Base-by-base conservation (phyloP, 495 filamentous ascomycete species). In the Pyronema omphalodes region DNA sequence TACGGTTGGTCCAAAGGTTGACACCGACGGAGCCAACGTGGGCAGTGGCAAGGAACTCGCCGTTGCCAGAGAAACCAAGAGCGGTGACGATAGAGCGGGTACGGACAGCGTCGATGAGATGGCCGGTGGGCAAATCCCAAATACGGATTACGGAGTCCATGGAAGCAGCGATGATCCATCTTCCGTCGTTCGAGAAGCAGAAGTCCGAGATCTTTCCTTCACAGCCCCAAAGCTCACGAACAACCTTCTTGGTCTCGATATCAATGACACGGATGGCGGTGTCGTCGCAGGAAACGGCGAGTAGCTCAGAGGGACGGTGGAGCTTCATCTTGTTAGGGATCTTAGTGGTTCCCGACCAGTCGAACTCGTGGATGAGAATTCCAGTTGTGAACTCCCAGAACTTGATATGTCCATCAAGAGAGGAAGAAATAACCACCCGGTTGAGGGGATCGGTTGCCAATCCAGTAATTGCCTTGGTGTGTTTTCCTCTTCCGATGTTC, bases 101-200 rank as follows among this genome's bases (percentile, higher is more conserved):
- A 46, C 78, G 76, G 66, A 96, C 81, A 4, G 83, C 82, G 65
- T 96, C 91, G 60, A 96, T 88, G 9, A 96, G 74, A 69, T 96
- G 91, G 3, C 86, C 86, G 0, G 91, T 96, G 9, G 91, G 88
- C 23, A 99, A 70, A 69, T 99, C 91, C 89, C 91, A 99, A 1
- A 95, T 76, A 46, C 91, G 77, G 37, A 99, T 70, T 41, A 83
- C 69, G 9, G 77, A 80, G 67, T 95, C 88, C 66, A 83, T 80
- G 5, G 84, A 86, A 9, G 87, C 83, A 14, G 87, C 86, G 52
- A 95, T 74, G 58, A 99, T 81, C 93, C 91, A 96, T 39, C 88
- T 74, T 19, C 88, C 91, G 67, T 96, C 87, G 57, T 81, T 83
- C 11, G 91, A 96, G 68, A 96, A 96, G 55, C 78, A 80, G 60